Percentiles rank a stretch among this genome's conserved stretches.
Evolutionary conservation across 225 moss, liverwort and hornwort genomes (phyloP).

Genomic region (Straminergon stramineum): DNA sequence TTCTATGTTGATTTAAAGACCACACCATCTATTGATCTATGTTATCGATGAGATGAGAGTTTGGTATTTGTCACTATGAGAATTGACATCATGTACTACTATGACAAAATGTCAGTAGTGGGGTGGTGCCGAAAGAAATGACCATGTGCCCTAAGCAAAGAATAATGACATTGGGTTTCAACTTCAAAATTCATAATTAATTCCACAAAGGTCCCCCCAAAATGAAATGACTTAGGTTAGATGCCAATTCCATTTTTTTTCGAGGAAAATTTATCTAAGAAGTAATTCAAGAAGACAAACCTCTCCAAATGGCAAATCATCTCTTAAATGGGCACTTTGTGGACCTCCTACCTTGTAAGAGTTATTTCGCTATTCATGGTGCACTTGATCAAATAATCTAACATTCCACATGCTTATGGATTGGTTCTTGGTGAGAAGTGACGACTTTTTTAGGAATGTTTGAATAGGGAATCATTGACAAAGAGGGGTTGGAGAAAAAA

Average conservation of each 20-base stretch:
- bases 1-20: not conserved
- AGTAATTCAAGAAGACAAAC: not conserved
- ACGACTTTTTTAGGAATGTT: not conserved
- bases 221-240: not conserved
- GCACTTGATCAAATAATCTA: not conserved
- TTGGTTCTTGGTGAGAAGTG: not conserved
- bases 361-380: not conserved
- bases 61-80: not conserved
- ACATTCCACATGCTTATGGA: not conserved
- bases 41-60: not conserved
- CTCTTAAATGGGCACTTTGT: accelerated
- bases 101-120: not conserved
- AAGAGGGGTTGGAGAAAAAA: accelerated
- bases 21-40: not conserved
- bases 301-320: too few relatives aligned
- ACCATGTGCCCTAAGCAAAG: not conserved
- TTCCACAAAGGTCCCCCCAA: not conserved
- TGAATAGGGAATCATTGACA: not conserved
- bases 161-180: accelerated
- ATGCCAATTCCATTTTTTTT: not conserved
- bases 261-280: accelerated
- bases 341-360: not conserved
- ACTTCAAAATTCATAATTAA: not conserved
- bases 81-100: not conserved
- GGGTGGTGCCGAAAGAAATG: not conserved